These are phyloP conservation scores for Themeda triandra DNA, from an alignment of 176 grass and related monocot species.

Conservation along the genomic window DNA sequence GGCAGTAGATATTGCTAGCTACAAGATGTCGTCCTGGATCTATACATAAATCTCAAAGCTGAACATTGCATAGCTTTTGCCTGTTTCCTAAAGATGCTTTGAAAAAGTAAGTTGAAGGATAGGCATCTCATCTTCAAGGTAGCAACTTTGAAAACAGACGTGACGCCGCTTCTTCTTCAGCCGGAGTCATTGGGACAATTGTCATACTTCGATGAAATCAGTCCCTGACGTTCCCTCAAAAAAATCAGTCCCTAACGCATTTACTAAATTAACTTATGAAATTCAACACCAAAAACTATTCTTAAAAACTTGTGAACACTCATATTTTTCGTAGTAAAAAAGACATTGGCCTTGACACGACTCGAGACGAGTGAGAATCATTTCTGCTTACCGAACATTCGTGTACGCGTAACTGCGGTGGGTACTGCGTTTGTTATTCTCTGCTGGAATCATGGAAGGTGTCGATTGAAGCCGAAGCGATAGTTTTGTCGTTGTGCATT, in stretches of 20 bases:
- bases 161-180: not conserved
- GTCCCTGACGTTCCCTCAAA: too few relatives aligned
- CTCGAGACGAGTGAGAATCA: not conserved
- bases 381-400: not conserved
- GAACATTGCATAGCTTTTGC: not conserved
- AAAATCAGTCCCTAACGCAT: too few relatives aligned
- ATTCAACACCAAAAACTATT: not conserved
- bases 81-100: conserved; percentile 5
- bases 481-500: not conserved
- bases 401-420: not conserved
- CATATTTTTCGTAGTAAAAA: too few relatives aligned
- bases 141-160: not conserved
- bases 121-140: not conserved
- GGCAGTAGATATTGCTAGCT: not conserved
- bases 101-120: conserved; percentile 5
- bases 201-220: too few relatives aligned
- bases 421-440: too few relatives aligned
- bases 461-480: not conserved
- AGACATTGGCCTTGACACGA: not conserved
- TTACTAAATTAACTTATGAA: not conserved
- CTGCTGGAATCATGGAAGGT: not conserved
- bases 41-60: not conserved
- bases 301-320: too few relatives aligned
- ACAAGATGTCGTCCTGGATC: not conserved
- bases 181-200: too few relatives aligned